phyloP scores from a whole-genome alignment of 345 rosid genomes.

The Heritiera fomes region DNA sequence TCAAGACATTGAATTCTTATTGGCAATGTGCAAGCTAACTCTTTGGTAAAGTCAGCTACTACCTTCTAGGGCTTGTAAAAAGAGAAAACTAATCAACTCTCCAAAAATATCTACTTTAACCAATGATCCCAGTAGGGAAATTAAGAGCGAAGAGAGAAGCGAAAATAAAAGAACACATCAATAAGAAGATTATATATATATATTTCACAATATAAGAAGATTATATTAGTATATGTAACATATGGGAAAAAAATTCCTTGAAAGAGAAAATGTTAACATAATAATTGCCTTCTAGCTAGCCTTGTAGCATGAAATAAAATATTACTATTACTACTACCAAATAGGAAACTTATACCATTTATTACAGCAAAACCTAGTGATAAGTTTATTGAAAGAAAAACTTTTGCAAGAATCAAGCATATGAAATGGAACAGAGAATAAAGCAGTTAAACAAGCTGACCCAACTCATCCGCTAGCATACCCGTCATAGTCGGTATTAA shows the following conservation, averaged over 20 bases:
- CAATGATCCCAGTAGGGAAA: not conserved
- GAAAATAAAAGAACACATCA: not conserved
- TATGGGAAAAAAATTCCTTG: slow-evolving; percentile 14
- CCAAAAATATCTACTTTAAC: not conserved
- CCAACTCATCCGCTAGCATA: too few species aligned
- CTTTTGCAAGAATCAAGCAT: not conserved
- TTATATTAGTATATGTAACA: too few species aligned
- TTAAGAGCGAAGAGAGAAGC: not conserved
- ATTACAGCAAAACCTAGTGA: not conserved
- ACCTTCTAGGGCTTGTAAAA: slow-evolving; percentile 20
- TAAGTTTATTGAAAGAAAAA: not conserved
- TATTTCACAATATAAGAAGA: too few species aligned
- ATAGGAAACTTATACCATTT: not conserved
- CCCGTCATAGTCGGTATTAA: too few species aligned
- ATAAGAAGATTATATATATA: too few species aligned
- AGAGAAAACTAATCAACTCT: not conserved
- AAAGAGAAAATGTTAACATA: not conserved
- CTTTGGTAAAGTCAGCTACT: slow-evolving; percentile 14
- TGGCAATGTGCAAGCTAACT: not conserved
- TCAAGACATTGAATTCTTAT: not conserved
- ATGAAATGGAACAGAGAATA: not conserved
- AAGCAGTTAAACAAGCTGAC: too few species aligned
- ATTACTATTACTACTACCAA: not conserved
- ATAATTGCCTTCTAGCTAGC: not conserved
- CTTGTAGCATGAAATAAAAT: not conserved